phyloP scores from a whole-genome alignment of 2,329 filamentous ascomycete genomes.

The Alternaria solani region DNA sequence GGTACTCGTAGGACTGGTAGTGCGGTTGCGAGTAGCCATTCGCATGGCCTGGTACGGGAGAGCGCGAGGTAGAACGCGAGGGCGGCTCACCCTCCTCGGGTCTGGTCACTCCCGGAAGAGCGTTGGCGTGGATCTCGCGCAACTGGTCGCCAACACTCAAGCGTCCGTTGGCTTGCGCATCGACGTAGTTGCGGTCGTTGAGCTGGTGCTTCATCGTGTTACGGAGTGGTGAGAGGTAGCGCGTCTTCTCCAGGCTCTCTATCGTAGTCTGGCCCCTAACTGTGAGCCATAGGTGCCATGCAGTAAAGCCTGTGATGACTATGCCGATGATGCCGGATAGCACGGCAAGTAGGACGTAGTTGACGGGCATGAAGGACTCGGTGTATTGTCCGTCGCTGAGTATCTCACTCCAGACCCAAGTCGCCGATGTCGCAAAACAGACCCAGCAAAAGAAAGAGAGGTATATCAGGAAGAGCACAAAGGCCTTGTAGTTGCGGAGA shows the following conservation, averaged over 20 bases:
- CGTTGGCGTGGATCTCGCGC: slow-evolving; percentile 82
- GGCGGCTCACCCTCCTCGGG: slow-evolving; percentile 79
- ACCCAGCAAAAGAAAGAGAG: slow-evolving; percentile 85
- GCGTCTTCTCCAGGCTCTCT: slow-evolving; percentile 93
- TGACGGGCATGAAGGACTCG: slow-evolving; percentile 83
- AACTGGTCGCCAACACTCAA: slow-evolving; percentile 70
- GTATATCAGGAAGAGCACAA: slow-evolving; percentile 90
- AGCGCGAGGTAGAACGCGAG: slow-evolving; percentile 53
- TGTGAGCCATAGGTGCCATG: slow-evolving; percentile 88
- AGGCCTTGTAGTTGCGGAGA: slow-evolving; percentile 93
- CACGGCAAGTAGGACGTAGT: slow-evolving; percentile 87
- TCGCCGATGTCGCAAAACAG: slow-evolving; percentile 76
- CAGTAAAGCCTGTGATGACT: slow-evolving; percentile 87
- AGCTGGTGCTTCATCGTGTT: slow-evolving; percentile 73
- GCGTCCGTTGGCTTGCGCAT: slow-evolving; percentile 53
- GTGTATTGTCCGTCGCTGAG: slow-evolving; percentile 73
- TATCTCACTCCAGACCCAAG: slow-evolving; percentile 88
- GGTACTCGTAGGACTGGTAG: slow-evolving; percentile 53
- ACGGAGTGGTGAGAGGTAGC: slow-evolving; percentile 84
- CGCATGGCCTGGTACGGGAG: slow-evolving; percentile 39
- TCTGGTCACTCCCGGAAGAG: slow-evolving; percentile 78
- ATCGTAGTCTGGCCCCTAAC: slow-evolving; percentile 88
- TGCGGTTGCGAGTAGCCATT: slow-evolving; percentile 57
- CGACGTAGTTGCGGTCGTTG: slow-evolving; percentile 54
- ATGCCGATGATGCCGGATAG: slow-evolving; percentile 90